phyloP scores from a whole-genome alignment of 1,139 yeast genomes.

The Eremothecium sinecaudum region DNA sequence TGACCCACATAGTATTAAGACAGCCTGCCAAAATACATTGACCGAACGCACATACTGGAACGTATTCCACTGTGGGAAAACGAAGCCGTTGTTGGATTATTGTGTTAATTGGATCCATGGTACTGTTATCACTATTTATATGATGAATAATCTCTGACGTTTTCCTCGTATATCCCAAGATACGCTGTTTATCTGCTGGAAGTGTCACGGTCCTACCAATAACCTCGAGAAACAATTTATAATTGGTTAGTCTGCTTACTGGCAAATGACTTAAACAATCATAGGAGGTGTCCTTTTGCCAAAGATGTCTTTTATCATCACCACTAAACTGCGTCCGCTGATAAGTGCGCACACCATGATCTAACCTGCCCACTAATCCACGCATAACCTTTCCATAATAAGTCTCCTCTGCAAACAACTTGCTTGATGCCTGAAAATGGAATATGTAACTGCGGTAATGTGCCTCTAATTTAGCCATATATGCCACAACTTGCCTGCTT shows the following conservation, averaged over 20 bases:
- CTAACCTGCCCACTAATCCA: conserved; percentile 3
- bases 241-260: conserved; percentile 6
- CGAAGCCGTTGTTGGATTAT: conserved; percentile 7
- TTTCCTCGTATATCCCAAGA: conserved; percentile 1
- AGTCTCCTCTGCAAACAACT: conserved; percentile 2
- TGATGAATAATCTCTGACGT: conserved; percentile 4
- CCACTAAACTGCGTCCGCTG: conserved; percentile 4
- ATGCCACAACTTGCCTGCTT: conserved; percentile 3
- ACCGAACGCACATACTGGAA: conserved; percentile 12
- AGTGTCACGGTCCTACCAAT: conserved; percentile 1
- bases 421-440: conserved; percentile 4
- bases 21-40: conserved; percentile 9
- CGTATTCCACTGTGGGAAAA: conserved; percentile 9
- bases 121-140: conserved; percentile 4
- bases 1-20: conserved; percentile 11
- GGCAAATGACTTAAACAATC: conserved; percentile 7
- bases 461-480: conserved; percentile 4
- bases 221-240: conserved; percentile 5
- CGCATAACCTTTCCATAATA: conserved; percentile 4
- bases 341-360: conserved; percentile 5
- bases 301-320: conserved; percentile 3
- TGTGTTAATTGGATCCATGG: conserved; percentile 5
- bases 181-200: conserved; percentile 1
- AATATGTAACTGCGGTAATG: conserved; percentile 3
- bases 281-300: conserved; percentile 4